Base-by-base conservation (phyloP, 768 basidiomycete genomes). In the Boletus tomentosulus region DNA sequence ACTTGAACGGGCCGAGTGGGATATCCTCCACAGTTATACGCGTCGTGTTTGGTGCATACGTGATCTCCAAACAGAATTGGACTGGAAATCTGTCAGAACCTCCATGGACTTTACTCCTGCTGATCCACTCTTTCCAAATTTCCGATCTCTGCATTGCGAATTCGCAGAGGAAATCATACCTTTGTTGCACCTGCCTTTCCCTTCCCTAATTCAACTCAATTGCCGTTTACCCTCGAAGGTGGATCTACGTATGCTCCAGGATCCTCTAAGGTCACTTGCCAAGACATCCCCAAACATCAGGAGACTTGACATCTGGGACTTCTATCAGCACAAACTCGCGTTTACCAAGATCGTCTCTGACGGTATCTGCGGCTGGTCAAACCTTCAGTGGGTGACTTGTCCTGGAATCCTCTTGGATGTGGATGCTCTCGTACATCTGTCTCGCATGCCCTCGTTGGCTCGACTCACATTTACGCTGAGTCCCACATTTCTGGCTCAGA, bases 331-430 rank as follows among this genome's bases (percentile, higher is more conserved):
- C 25, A 13, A 24, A 16, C 24, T 15, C 15, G 6, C 24, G 3
- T n/a, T 35, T 5, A 43, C 19, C 15, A 35, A 39, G 7, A 13
- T 12, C 10, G 10, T 39, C 50, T 56, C 49, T 5, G 13, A 30
- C 5, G 34, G 37, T 33, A 13, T 59, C 22, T 33, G 50, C 38
- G 46, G 47, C n/a, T 57, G 55, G 58, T 37, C 53, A 6, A 35
- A 50, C n/a, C 42, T 56, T 19, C 43, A 45, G 27, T 30, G 1
- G 2, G 46, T 57, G 12, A 4, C 25, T 34, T 57, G 55, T 16
- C 43, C 27, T 34, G 24, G 37, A 16, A 39, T 54, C 1, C 24
- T 30, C 24, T 31, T 59, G 45, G 48, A 42, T 38, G 22, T 19
- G 33, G 38, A 50, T 2, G 52, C 49, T 15, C 42, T 59, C 9